phyloP scores from a whole-genome alignment of 805 yeast genomes.

The Sugiyamaella valdiviana region DNA sequence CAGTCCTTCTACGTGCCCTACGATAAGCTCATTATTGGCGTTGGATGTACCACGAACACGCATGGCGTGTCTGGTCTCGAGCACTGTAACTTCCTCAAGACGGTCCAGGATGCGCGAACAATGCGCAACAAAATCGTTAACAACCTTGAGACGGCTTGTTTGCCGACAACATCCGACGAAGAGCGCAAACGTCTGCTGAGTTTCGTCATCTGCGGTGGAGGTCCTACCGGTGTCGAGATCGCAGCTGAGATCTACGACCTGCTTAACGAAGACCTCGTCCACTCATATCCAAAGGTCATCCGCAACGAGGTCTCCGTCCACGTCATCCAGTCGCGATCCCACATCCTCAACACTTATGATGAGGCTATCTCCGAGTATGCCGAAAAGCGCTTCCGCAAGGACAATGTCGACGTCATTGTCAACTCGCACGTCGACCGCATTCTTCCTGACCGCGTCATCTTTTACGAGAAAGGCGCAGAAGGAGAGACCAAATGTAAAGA shows the following conservation, averaged over 20 bases:
- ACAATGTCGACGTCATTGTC: slow-evolving; percentile 55
- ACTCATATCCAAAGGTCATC: slow-evolving; percentile 51
- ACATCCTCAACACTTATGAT: slow-evolving; percentile 63
- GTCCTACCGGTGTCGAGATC: slow-evolving; percentile 69
- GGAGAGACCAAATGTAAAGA: slow-evolving; percentile 36
- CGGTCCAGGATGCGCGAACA: slow-evolving; percentile 57
- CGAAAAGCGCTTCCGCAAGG: slow-evolving; percentile 55
- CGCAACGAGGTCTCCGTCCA: slow-evolving; percentile 62
- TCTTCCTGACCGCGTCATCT: slow-evolving; percentile 50
- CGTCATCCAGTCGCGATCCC: slow-evolving; percentile 61
- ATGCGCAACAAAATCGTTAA: slow-evolving; percentile 50
- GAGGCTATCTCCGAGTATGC: slow-evolving; percentile 60
- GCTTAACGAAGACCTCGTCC: slow-evolving; percentile 56
- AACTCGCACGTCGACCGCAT: slow-evolving; percentile 60
- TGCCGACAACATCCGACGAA: slow-evolving; percentile 58
- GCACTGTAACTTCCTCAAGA: slow-evolving; percentile 54
- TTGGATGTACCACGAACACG: slow-evolving; percentile 62
- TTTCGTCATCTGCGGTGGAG: slow-evolving; percentile 69
- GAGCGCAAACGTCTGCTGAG: slow-evolving; percentile 56
- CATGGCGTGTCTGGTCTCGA: slow-evolving; percentile 68
- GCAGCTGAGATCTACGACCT: slow-evolving; percentile 67
- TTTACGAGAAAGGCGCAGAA: slow-evolving; percentile 41
- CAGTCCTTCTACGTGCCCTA: slow-evolving; percentile 57
- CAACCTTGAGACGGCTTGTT: slow-evolving; percentile 54
- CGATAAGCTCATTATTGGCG: slow-evolving; percentile 62